Evolutionary conservation across 2,329 filamentous ascomycete genomes (phyloP).

Genomic region (Epichloe scottii): DNA sequence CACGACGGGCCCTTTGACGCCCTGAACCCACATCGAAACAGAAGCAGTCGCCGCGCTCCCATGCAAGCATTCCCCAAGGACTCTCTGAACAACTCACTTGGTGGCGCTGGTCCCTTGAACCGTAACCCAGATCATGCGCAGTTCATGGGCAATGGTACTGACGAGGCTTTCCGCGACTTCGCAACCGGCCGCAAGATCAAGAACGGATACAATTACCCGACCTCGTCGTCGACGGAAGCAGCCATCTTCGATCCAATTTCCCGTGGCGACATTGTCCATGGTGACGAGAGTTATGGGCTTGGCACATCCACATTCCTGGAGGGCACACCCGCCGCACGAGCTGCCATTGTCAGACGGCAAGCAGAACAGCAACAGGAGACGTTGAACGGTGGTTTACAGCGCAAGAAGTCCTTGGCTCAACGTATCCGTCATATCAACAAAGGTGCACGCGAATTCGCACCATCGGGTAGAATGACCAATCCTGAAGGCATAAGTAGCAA

Average conservation of each 20-base stretch:
- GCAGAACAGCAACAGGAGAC: constrained; percentile 53
- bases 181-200: constrained; percentile 27
- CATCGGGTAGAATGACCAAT: constrained; percentile 46
- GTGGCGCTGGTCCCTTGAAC: constrained; percentile 76
- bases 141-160: constrained; percentile 69
- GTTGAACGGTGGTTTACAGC: constrained; percentile 50
- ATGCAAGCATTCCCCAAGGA: constrained; percentile 95
- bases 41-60: constrained; percentile 69
- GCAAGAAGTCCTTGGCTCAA: constrained; percentile 92
- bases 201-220: constrained; percentile 13
- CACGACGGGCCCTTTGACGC: constrained; percentile 97
- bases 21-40: constrained; percentile 87
- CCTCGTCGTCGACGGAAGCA: constrained; percentile 24
- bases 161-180: constrained; percentile 83
- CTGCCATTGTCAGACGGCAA: constrained; percentile 64
- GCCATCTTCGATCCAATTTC: constrained; percentile 56
- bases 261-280: constrained; percentile 64
- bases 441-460: constrained; percentile 45
- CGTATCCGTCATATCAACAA: constrained; percentile 77
- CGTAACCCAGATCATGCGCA: constrained; percentile 68
- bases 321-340: constrained; percentile 74
- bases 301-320: constrained; percentile 95
- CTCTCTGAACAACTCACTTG: constrained; percentile 83
- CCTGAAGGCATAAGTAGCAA: constrained; percentile 36
- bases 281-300: constrained; percentile 69